These are phyloP conservation scores for Arabidopsis lyrata DNA, from an alignment of 441 rosid genomes.

Conservation along the genomic window DNA sequence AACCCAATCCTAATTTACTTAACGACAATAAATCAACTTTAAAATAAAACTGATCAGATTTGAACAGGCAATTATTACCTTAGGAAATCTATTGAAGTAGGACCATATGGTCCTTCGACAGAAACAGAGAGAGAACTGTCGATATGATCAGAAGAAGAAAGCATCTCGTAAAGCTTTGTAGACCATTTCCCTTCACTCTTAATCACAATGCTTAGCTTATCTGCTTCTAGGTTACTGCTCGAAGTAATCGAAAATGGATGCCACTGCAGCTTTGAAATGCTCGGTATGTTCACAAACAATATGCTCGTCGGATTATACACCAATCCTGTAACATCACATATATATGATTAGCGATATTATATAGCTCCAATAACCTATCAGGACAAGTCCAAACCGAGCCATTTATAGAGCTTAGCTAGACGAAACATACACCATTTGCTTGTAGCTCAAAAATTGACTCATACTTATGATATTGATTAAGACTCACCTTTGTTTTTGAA, in stretches of 20 bases:
- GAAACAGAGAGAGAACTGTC: conserved; percentile 49
- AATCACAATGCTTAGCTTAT: conserved; percentile 52
- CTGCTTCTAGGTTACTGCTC: conserved; percentile 55
- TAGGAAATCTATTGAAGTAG: conserved; percentile 53
- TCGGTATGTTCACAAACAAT: conserved; percentile 55
- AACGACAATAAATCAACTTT: neutral
- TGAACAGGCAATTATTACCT: conserved; percentile 37
- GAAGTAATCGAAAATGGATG: conserved; percentile 64
- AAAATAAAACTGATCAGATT: neutral
- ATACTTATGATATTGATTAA: neutral
- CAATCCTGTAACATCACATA: conserved; percentile 41
- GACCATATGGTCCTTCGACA: conserved; percentile 66
- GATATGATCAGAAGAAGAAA: conserved; percentile 46
- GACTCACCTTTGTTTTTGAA: conserved; percentile 49
- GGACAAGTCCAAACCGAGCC: neutral
- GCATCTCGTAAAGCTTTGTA: conserved; percentile 50
- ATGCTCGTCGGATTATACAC: conserved; percentile 54
- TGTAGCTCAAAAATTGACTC: neutral
- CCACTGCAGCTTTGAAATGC: conserved; percentile 67
- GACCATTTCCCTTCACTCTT: conserved; percentile 64
- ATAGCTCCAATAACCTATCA: neutral
- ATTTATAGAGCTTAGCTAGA: neutral
- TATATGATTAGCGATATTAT: neutral
- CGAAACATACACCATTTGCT: neutral
- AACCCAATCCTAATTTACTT: neutral